These are phyloP conservation scores for Canavalia ensiformis DNA, from an alignment of 306 rosid species.

Conservation along the genomic window DNA sequence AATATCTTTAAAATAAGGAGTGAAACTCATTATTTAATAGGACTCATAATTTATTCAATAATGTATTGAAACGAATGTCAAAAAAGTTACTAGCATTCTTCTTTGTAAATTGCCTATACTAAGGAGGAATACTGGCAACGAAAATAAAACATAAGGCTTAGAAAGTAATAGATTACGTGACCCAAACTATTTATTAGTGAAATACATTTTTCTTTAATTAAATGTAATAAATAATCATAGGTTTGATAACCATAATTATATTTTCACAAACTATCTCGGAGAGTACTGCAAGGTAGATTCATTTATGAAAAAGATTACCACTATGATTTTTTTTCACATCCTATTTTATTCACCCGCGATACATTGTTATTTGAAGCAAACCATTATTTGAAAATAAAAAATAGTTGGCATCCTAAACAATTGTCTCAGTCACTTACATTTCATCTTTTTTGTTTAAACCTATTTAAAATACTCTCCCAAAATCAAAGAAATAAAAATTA, in stretches of 20 bases:
- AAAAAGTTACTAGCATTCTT: background rate
- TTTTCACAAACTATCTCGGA: no score
- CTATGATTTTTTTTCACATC: no score
- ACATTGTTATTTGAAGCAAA: no score
- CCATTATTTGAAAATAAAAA: background rate
- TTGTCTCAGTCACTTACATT: background rate
- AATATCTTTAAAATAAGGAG: background rate
- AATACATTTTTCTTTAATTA: background rate
- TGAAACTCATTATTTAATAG: background rate
- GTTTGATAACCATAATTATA: no score
- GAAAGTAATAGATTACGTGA: background rate
- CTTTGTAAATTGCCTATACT: background rate
- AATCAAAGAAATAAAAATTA: no score
- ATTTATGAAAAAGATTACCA: no score
- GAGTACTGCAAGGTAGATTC: no score
- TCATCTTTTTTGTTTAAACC: background rate
- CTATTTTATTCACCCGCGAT: no score
- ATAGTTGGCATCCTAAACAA: background rate
- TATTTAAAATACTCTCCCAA: background rate
- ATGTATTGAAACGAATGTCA: background rate
- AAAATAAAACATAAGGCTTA: slow-evolving; percentile 11
- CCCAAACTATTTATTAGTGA: background rate
- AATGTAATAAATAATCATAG: no score
- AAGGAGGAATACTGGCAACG: background rate
- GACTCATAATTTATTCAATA: background rate